Conservation (phyloP, 2,329 filamentous ascomycete genomes). For the Beauveria pseudobassiana region DNA sequence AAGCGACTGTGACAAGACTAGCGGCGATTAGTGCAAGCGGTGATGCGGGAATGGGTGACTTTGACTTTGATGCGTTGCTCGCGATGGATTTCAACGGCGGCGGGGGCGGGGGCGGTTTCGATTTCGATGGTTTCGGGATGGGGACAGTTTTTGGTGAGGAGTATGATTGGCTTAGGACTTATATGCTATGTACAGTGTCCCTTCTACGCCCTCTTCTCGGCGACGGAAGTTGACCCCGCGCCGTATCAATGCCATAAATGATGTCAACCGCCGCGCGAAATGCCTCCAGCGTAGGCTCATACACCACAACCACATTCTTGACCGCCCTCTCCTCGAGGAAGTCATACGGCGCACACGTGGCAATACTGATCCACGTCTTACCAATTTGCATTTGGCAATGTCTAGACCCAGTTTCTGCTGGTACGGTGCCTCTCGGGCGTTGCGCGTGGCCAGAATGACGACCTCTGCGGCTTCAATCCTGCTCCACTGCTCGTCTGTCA, state of each 20-base stretch:
- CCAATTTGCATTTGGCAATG: conserved; percentile 14
- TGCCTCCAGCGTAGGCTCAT: conserved; percentile 21
- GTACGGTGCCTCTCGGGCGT: conserved; percentile 19
- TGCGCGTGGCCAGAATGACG: conserved; percentile 20
- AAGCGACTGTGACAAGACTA: neutral
- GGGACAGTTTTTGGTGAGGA: neutral
- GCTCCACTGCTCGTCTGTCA: conserved; percentile 16
- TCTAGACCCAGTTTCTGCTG: conserved; percentile 17
- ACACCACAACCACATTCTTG: conserved; percentile 18
- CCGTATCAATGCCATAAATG: conserved; percentile 14
- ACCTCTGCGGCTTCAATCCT: conserved; percentile 17
- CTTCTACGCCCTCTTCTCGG: neutral
- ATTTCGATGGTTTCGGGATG: neutral
- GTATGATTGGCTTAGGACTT: neutral
- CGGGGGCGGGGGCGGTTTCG: neutral
- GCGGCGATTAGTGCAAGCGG: neutral
- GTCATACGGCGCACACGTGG: conserved; percentile 21
- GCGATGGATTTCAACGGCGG: neutral
- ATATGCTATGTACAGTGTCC: neutral
- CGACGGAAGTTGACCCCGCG: conserved; percentile 16
- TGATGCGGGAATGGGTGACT: neutral
- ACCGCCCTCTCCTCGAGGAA: conserved; percentile 18
- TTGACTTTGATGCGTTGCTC: conserved; percentile 1
- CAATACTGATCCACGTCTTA: conserved; percentile 15
- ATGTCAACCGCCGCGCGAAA: conserved; percentile 17